Percentiles rank a stretch among this genome's conserved stretches.
Evolutionary conservation across 371 early-diverging fungal species (phyloP).

Genomic region (Gilbertella persicaria): DNA sequence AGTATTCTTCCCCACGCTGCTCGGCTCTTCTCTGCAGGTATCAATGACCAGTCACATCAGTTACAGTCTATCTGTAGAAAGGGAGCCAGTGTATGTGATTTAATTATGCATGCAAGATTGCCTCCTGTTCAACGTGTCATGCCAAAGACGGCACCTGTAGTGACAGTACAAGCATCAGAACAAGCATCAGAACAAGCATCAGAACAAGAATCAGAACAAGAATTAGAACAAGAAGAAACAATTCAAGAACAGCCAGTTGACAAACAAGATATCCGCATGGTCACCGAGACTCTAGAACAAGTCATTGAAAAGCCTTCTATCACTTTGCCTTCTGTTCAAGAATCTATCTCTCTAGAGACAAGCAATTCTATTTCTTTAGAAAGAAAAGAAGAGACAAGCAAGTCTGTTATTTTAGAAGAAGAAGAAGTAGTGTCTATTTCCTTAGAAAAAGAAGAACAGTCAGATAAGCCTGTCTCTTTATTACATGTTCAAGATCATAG

Average conservation of each 20-base stretch:
- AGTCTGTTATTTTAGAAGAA: no score
- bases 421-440: no score
- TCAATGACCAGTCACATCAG: constrained; percentile 40
- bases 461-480: no score
- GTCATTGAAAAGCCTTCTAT: no score
- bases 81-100: constrained; percentile 57
- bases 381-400: no score
- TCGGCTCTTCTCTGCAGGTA: constrained; percentile 43
- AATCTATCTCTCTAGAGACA: no score
- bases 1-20: constrained; percentile 43
- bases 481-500: no score
- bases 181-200: constrained; percentile 21
- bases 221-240: neutral
- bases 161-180: constrained; percentile 18
- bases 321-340: no score
- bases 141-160: constrained; percentile 21
- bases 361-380: no score
- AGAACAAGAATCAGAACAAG: constrained; percentile 10
- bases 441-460: no score
- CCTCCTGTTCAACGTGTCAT: constrained; percentile 60
- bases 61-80: constrained; percentile 47
- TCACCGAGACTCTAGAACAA: no score
- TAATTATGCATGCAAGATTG: constrained; percentile 58
- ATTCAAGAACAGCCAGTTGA: neutral
- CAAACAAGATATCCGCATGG: no score